phyloP scores from a whole-genome alignment of 495 filamentous ascomycete species.

The Talaromyces stipitatus region DNA sequence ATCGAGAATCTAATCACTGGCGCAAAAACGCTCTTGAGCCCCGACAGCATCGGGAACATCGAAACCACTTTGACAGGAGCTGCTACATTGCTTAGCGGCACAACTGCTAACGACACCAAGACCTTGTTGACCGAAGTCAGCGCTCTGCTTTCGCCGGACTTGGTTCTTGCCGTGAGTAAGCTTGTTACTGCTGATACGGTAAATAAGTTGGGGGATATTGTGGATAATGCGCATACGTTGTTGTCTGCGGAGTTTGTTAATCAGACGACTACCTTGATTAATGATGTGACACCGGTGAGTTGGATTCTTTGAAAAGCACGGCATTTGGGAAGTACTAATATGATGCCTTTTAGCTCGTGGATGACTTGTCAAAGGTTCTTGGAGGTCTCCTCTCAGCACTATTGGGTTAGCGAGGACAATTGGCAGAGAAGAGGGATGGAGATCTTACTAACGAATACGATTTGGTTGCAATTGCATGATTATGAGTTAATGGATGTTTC shows the following conservation, averaged over 20 bases:
- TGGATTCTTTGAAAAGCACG: not conserved
- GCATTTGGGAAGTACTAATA: not conserved
- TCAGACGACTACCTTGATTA: slow-evolving; percentile 42
- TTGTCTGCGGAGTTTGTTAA: slow-evolving; percentile 28
- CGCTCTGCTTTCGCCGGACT: slow-evolving; percentile 2
- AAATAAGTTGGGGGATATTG: slow-evolving; percentile 22
- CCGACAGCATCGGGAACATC: slow-evolving; percentile 34
- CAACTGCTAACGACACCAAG: slow-evolving; percentile 12
- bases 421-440: not conserved
- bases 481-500: slow-evolving; percentile 2
- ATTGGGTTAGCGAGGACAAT: slow-evolving; percentile 11
- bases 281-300: slow-evolving; percentile 45
- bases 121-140: slow-evolving; percentile 11
- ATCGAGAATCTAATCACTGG: slow-evolving; percentile 18
- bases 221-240: slow-evolving; percentile 25
- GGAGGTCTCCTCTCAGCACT: slow-evolving; percentile 14
- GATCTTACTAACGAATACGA: not conserved
- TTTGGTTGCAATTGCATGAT: not conserved
- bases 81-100: slow-evolving; percentile 16
- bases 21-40: slow-evolving; percentile 25
- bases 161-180: slow-evolving; percentile 6
- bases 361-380: slow-evolving; percentile 26
- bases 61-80: slow-evolving; percentile 28
- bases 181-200: slow-evolving; percentile 23
- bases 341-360: slow-evolving; percentile 16